Evolutionary conservation across 2,329 filamentous ascomycete species (phyloP).

Genomic region (Sclerotinia borealis): DNA sequence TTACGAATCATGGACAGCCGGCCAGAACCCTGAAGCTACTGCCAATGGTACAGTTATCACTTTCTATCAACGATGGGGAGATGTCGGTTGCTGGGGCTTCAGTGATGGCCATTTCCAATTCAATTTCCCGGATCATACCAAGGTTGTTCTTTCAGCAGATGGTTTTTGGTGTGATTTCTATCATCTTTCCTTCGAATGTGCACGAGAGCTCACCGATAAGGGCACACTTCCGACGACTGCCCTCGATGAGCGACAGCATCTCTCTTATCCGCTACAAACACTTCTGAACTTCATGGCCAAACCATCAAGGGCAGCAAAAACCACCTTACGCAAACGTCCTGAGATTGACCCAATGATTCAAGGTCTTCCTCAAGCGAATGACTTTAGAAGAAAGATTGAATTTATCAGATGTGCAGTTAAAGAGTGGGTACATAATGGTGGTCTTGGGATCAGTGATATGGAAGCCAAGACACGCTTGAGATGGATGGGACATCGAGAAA

Average conservation of each 20-base stretch:
- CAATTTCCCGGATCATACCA: slow-evolving; percentile 85
- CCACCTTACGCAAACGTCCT: slow-evolving; percentile 48
- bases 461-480: slow-evolving; percentile 44
- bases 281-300: slow-evolving; percentile 58
- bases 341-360: slow-evolving; percentile 56
- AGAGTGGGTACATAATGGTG: slow-evolving; percentile 66
- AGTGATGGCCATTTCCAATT: slow-evolving; percentile 76
- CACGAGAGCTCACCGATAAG: slow-evolving; percentile 55
- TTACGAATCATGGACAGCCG: slow-evolving; percentile 41
- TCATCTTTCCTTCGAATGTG: slow-evolving; percentile 66
- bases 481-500: slow-evolving; percentile 55
- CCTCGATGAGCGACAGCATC: slow-evolving; percentile 62
- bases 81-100: slow-evolving; percentile 77
- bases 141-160: slow-evolving; percentile 69
- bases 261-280: slow-evolving; percentile 67
- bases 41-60: slow-evolving; percentile 54
- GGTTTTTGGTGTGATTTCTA: slow-evolving; percentile 75
- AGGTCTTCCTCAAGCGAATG: slow-evolving; percentile 64
- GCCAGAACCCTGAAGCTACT: background rate
- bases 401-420: slow-evolving; percentile 63
- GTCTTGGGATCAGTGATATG: slow-evolving; percentile 62
- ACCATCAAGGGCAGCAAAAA: slow-evolving; percentile 42
- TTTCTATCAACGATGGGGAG: slow-evolving; percentile 76
- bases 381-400: slow-evolving; percentile 66
- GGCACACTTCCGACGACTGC: slow-evolving; percentile 66